These are phyloP conservation scores for Pichia sp. DNA, from an alignment of 1,139 yeast species.

Conservation along the genomic window DNA sequence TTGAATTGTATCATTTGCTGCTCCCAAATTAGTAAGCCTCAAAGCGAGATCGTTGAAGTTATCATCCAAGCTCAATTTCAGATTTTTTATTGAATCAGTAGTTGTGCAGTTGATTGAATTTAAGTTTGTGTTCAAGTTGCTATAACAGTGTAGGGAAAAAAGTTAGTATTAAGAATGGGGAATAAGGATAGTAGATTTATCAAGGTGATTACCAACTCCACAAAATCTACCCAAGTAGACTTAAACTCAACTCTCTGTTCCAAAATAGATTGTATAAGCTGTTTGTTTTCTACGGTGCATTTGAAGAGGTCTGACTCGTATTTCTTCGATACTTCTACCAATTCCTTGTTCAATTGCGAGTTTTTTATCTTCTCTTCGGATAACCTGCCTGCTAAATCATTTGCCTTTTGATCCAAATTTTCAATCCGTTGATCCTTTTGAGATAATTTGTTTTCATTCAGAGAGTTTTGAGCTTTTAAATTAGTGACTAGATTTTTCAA, in stretches of 20 bases:
- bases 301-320: constrained; percentile 11
- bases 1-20: constrained; percentile 5
- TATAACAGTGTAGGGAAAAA: background rate
- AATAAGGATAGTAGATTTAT: background rate
- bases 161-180: constrained; percentile 5
- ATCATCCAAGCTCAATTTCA: constrained; percentile 7
- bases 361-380: constrained; percentile 28
- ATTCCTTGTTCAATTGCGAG: constrained; percentile 14
- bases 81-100: background rate
- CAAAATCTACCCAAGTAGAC: background rate
- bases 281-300: constrained; percentile 5
- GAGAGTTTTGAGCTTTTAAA: constrained; percentile 11
- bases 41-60: constrained; percentile 14
- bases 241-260: constrained; percentile 1
- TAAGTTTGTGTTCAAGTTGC: background rate
- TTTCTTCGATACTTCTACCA: constrained; percentile 11
- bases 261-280: constrained; percentile 1
- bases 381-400: constrained; percentile 27
- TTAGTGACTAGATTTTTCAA: constrained; percentile 12
- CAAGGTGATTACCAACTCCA: constrained; percentile 2
- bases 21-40: constrained; percentile 4
- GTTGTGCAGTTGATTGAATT: background rate
- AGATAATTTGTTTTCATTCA: constrained; percentile 10
- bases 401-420: constrained; percentile 20
- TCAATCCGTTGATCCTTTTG: constrained; percentile 18